A percentile compares a stretch with the other conserved stretches of the same genome.
These are phyloP conservation scores for Platanthera zijinensis DNA, from an alignment of 106 monocot species.

Conservation along the genomic window DNA sequence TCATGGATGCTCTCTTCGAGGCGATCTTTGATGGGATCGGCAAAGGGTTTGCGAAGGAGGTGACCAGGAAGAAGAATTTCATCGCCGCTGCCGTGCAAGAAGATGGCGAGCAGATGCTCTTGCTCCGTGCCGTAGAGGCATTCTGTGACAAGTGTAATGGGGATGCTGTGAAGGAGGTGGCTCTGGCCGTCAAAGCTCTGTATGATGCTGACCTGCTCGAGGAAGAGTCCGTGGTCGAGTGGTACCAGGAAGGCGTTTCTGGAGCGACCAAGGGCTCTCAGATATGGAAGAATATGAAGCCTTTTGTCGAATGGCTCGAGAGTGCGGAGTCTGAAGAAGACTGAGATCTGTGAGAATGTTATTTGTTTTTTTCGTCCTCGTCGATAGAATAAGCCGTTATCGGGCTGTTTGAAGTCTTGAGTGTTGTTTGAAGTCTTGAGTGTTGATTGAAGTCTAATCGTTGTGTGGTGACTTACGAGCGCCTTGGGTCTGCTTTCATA, in stretches of 20 bases:
- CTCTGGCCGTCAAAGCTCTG: conserved; percentile 49
- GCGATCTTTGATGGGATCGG: conserved; percentile 59
- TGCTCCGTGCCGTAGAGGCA: conserved; percentile 48
- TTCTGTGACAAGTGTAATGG: conserved; percentile 39
- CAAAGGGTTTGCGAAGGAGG: conserved; percentile 78
- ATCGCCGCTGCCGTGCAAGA: conserved; percentile 34
- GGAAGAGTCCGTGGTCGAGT: conserved; percentile 59
- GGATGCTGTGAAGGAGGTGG: conserved; percentile 69
- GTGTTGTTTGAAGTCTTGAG: too few species aligned
- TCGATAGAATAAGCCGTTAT: too few species aligned
- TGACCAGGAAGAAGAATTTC: conserved; percentile 48
- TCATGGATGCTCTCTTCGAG: conserved; percentile 47
- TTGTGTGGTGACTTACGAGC: too few species aligned
- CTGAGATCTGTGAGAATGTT: too few species aligned
- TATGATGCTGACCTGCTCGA: conserved; percentile 75
- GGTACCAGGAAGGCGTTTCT: conserved; percentile 49
- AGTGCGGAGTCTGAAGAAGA: conserved; percentile 53
- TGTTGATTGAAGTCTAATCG: too few species aligned
- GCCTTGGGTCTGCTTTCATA: too few species aligned
- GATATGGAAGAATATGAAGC: conserved; percentile 68
- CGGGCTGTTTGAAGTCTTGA: too few species aligned
- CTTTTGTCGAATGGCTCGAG: conserved; percentile 89
- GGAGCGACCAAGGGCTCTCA: conserved; percentile 20
- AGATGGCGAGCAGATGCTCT: conserved; percentile 42
- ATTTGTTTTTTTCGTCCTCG: too few species aligned